Conservation (phyloP, 2,329 filamentous ascomycete genomes). For the Penicillium brasilianum region DNA sequence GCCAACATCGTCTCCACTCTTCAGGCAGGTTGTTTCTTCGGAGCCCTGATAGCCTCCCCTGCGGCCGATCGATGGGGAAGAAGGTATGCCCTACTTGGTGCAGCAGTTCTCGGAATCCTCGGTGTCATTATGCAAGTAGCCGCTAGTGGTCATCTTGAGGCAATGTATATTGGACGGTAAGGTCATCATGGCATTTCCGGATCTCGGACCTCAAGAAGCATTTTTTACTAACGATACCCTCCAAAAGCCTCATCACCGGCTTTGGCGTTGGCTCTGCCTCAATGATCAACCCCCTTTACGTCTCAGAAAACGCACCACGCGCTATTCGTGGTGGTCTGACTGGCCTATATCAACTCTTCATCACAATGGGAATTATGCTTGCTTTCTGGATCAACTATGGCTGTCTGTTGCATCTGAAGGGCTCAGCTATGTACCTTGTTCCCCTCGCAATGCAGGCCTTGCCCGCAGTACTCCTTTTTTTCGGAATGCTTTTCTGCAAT, state of each 20-base stretch:
- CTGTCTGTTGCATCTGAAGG: constrained; percentile 53
- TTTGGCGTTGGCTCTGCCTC: constrained; percentile 57
- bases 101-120: constrained; percentile 62
- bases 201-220: neutral
- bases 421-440: constrained; percentile 62
- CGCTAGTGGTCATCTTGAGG: constrained; percentile 63
- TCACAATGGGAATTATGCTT: constrained; percentile 53
- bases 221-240: neutral
- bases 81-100: constrained; percentile 59
- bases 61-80: constrained; percentile 58
- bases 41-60: constrained; percentile 58
- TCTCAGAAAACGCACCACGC: constrained; percentile 64
- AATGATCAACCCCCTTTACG: constrained; percentile 65
- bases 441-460: constrained; percentile 69
- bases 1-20: constrained; percentile 75
- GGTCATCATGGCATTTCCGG: constrained; percentile 19
- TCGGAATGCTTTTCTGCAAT: constrained; percentile 66
- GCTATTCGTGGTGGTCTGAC: constrained; percentile 65
- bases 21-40: constrained; percentile 70
- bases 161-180: constrained; percentile 70
- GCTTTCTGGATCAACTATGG: constrained; percentile 62
- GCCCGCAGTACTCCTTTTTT: constrained; percentile 64
- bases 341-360: constrained; percentile 65
- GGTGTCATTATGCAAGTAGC: constrained; percentile 69
- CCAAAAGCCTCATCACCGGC: constrained; percentile 55